A percentile compares a stretch with the other conserved stretches of the same genome.
These are phyloP conservation scores for Alloteropsis angusta DNA, from an alignment of 202 grass and related monocot species.

Conservation along the genomic window DNA sequence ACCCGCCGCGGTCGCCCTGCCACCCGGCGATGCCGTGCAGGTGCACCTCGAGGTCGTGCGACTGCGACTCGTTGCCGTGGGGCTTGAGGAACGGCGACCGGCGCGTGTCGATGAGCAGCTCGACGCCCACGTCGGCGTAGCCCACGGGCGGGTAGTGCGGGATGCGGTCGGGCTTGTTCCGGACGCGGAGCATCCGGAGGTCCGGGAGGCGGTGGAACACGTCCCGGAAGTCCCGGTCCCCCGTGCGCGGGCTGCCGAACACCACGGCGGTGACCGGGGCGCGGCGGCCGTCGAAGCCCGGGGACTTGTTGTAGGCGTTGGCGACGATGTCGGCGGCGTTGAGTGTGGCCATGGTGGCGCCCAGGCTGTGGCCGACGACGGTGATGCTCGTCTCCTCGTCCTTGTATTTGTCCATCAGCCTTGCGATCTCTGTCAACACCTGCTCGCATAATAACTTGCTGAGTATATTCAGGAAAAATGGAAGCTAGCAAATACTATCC, in stretches of 20 bases:
- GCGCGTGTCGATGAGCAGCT: conserved; percentile 57
- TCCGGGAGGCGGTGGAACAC: conserved; percentile 42
- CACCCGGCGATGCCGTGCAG: conserved; percentile 71
- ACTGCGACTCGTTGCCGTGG: conserved; percentile 40
- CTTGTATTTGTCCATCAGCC: conserved; percentile 61
- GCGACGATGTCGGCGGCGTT: conserved; percentile 59
- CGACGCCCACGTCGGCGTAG: conserved; percentile 64
- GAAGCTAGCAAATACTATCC: not conserved
- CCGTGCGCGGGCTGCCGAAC: conserved; percentile 78
- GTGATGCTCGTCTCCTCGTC: conserved; percentile 81
- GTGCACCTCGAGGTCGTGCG: conserved; percentile 84
- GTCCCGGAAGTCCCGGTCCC: conserved; percentile 45
- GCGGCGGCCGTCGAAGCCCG: not conserved
- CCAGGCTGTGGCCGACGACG: conserved; percentile 72
- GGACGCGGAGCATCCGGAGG: conserved; percentile 67
- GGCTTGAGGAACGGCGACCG: conserved; percentile 63
- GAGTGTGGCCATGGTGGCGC: conserved; percentile 67
- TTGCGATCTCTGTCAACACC: conserved; percentile 59
- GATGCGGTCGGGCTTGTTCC: conserved; percentile 53
- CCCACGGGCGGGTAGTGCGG: conserved; percentile 58
- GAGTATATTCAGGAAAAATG: not conserved
- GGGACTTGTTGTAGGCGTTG: conserved; percentile 38
- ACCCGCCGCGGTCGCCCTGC: conserved; percentile 32
- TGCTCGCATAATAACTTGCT: conserved; percentile 3
- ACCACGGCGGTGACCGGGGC: conserved; percentile 50